These are phyloP conservation scores for Collariella sp. DNA, from an alignment of 495 filamentous ascomycete species.

Conservation along the genomic window DNA sequence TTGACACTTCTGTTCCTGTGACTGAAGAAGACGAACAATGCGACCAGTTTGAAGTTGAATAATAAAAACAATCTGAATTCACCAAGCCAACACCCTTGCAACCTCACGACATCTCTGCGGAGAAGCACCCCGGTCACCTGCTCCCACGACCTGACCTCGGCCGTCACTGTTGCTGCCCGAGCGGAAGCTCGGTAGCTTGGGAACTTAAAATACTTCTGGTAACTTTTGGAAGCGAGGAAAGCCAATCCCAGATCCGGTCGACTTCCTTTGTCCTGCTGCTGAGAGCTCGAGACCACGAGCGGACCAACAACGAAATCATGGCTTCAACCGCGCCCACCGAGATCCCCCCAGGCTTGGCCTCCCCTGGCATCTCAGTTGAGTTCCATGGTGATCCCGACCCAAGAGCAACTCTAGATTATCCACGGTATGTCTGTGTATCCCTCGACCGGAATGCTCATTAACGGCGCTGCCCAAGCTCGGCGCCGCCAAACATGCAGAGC, in stretches of 20 bases:
- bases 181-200: too few relatives aligned
- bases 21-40: too few relatives aligned
- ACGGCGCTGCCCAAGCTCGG: constrained; percentile 24
- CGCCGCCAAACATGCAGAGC: constrained; percentile 29
- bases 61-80: too few relatives aligned
- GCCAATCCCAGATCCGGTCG: background rate
- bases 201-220: too few relatives aligned
- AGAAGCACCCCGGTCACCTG: too few relatives aligned
- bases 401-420: constrained; percentile 16
- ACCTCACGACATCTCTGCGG: too few relatives aligned
- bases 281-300: constrained; percentile 12
- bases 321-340: constrained; percentile 7
- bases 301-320: constrained; percentile 8
- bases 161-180: too few relatives aligned
- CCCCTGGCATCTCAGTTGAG: constrained; percentile 35
- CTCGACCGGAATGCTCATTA: background rate
- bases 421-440: constrained; percentile 24
- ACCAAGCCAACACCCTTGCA: too few relatives aligned
- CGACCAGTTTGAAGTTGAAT: too few relatives aligned
- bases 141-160: too few relatives aligned
- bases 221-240: too few relatives aligned
- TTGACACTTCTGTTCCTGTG: too few relatives aligned
- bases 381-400: constrained; percentile 22
- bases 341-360: constrained; percentile 22
- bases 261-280: constrained; percentile 16